These are phyloP conservation scores for Mycena capillaripes DNA, from an alignment of 768 basidiomycete species.

Conservation along the genomic window DNA sequence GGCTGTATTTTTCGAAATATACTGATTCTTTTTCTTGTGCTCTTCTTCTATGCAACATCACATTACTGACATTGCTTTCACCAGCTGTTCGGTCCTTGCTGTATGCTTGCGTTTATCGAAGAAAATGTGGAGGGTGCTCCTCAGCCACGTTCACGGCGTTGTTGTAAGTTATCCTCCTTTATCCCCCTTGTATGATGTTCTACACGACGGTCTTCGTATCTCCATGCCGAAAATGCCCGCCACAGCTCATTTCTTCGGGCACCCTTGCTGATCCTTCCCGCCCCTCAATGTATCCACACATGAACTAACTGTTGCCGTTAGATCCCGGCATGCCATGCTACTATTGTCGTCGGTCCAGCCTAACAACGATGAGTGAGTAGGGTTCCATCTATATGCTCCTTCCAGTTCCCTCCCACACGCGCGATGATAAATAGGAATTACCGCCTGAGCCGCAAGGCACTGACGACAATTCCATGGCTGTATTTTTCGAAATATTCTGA, in stretches of 20 bases:
- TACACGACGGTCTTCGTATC: slow-evolving; percentile 96
- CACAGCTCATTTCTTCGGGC: slow-evolving; percentile 91
- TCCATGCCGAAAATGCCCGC: slow-evolving; percentile 91
- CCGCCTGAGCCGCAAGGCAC: slow-evolving; percentile 77
- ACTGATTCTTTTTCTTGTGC: slow-evolving; percentile 58
- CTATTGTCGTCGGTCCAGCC: not conserved
- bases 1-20: slow-evolving; percentile 80
- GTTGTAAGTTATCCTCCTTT: slow-evolving; percentile 50
- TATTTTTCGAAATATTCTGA: slow-evolving; percentile 76
- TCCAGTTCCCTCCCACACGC: not conserved
- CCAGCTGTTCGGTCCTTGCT: not conserved
- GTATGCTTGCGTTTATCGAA: not conserved
- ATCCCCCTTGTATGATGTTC: slow-evolving; percentile 68
- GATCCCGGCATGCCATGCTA: not conserved
- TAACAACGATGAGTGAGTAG: slow-evolving; percentile 14
- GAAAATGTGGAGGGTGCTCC: too few species aligned
- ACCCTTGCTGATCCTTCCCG: slow-evolving; percentile 63
- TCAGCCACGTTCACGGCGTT: not conserved
- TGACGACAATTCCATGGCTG: slow-evolving; percentile 90
- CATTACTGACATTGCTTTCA: not conserved
- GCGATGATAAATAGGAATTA: slow-evolving; percentile 86
- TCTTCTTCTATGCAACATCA: not conserved
- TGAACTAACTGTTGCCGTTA: not conserved
- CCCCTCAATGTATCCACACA: not conserved
- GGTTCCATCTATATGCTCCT: not conserved